These are phyloP conservation scores for Aspergillus conjunctus DNA, from an alignment of 495 filamentous ascomycete genomes.

Conservation along the genomic window DNA sequence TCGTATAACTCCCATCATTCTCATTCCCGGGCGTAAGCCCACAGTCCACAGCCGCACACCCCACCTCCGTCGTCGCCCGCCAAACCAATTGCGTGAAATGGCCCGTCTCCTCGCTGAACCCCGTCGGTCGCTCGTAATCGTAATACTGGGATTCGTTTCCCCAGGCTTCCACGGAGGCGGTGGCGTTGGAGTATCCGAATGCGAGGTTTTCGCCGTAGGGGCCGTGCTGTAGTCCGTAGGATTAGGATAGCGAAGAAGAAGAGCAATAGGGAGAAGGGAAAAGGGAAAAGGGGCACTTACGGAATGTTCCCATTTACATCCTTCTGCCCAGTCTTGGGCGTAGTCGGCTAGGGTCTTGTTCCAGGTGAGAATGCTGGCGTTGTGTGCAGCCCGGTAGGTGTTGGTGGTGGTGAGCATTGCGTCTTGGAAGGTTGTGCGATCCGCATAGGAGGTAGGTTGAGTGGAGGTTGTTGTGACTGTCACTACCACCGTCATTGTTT, in stretches of 20 bases:
- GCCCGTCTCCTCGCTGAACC: conserved; percentile 67
- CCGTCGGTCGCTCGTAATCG: conserved; percentile 54
- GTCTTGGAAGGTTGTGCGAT: conserved; percentile 51
- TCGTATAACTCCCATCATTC: conserved; percentile 16
- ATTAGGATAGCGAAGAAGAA: too few relatives aligned
- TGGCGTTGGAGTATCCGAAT: conserved; percentile 62
- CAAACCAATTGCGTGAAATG: conserved; percentile 88
- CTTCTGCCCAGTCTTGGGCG: conserved; percentile 53
- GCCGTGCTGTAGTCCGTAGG: conserved; percentile 48
- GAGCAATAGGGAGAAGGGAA: conserved; percentile 2
- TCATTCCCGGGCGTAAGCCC: conserved; percentile 33
- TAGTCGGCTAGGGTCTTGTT: conserved; percentile 63
- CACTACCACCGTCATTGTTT: conserved; percentile 25
- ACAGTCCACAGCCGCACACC: conserved; percentile 68
- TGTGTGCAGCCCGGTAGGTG: conserved; percentile 64
- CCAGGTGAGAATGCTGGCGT: conserved; percentile 63
- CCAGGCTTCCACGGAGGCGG: conserved; percentile 66
- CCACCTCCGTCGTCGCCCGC: conserved; percentile 67
- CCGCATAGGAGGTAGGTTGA: conserved; percentile 50
- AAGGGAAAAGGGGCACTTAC: conserved; percentile 36
- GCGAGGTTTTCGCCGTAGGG: conserved; percentile 81
- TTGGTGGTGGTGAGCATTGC: conserved; percentile 69
- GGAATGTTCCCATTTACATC: conserved; percentile 65
- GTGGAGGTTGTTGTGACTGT: conserved; percentile 31
- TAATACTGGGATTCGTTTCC: conserved; percentile 63